Evolutionary conservation across 257 asterid species (phyloP).

Genomic region (Cinchona pubescens): DNA sequence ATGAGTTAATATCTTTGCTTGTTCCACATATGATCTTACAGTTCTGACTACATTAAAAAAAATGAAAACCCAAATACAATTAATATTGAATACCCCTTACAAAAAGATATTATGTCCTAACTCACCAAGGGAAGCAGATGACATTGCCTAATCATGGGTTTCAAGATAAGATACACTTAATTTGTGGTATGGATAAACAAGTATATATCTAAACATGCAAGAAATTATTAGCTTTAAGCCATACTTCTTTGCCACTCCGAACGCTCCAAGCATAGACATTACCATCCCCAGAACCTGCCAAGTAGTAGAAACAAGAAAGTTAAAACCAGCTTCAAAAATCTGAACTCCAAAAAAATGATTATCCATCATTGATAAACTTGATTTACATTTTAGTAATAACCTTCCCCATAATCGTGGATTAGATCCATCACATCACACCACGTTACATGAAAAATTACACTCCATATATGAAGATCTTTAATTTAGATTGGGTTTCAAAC

Average conservation of each 20-base stretch:
- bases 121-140: not conserved
- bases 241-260: constrained; percentile 93
- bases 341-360: not conserved
- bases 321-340: not conserved
- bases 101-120: not conserved
- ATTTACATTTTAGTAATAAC: not conserved
- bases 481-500: not conserved
- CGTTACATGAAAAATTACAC: not conserved
- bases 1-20: not conserved
- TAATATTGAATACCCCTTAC: too few relatives aligned
- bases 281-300: constrained; percentile 96
- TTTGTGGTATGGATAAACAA: not conserved
- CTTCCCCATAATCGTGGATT: not conserved
- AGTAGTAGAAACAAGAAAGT: constrained; percentile 23
- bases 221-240: constrained; percentile 16
- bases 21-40: not conserved
- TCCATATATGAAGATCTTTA: not conserved
- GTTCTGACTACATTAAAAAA: not conserved
- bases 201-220: not conserved
- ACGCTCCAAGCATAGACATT: constrained; percentile 94
- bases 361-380: not conserved
- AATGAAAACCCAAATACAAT: not conserved
- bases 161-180: not conserved
- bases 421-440: not conserved
- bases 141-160: not conserved